A percentile compares a stretch with the other conserved stretches of the same genome.
These are phyloP conservation scores for Neckera pumila DNA, from an alignment of 225 moss, liverwort and hornwort genomes.

Conservation along the genomic window DNA sequence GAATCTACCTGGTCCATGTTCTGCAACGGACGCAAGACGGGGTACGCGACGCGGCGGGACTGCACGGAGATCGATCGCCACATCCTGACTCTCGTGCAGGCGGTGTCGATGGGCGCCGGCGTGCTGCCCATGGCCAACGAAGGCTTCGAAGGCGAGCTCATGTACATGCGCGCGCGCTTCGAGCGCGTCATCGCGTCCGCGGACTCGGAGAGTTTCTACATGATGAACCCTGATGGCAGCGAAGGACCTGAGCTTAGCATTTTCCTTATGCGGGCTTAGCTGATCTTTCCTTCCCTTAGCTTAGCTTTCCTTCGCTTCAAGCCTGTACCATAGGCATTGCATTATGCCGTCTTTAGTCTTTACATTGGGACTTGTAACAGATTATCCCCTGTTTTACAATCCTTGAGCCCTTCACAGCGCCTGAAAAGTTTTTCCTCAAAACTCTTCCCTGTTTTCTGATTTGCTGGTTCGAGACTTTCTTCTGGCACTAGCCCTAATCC, in stretches of 20 bases:
- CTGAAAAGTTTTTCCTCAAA: conserved; percentile 7
- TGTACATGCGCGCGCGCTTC: conserved; percentile 94
- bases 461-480: not conserved
- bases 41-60: conserved; percentile 61
- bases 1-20: conserved; percentile 94
- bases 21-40: conserved; percentile 87
- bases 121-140: conserved; percentile 74
- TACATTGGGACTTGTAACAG: conserved; percentile 5
- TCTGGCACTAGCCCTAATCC: not conserved
- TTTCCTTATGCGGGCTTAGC: conserved; percentile 56
- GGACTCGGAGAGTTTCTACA: conserved; percentile 78
- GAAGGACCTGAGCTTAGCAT: conserved; percentile 95
- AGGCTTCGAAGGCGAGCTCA: conserved; percentile 72
- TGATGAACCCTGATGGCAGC: conserved; percentile 91
- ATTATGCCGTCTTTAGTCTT: not conserved
- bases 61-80: conserved; percentile 85
- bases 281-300: not conserved
- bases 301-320: not conserved
- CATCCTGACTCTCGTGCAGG: conserved; percentile 72
- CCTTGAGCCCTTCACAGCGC: not conserved
- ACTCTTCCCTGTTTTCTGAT: not conserved
- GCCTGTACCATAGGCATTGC: conserved; percentile 26
- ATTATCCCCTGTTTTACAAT: conserved; percentile 2
- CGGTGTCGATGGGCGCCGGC: conserved; percentile 93
- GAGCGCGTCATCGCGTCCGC: conserved; percentile 81